Conservation (phyloP, 345 rosid genomes). For the Xanthoceras sorbifolium region DNA sequence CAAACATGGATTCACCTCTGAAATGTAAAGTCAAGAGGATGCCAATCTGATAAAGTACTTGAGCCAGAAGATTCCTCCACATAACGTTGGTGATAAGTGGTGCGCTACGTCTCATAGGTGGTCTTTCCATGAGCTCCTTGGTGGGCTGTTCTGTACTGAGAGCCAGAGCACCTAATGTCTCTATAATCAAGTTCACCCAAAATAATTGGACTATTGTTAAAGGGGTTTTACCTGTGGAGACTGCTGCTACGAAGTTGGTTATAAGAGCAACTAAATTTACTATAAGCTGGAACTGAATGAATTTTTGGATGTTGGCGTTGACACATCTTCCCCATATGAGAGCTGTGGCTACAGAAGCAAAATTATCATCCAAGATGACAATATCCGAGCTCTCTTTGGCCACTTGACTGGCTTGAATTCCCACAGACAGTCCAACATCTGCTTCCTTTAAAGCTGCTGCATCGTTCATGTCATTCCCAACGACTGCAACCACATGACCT, state of each 20-base stretch:
- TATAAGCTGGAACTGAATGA: slow-evolving; percentile 45
- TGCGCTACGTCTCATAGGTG: slow-evolving; percentile 28
- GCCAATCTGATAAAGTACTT: slow-evolving; percentile 38
- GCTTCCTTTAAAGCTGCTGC: slow-evolving; percentile 46
- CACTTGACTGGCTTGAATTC: slow-evolving; percentile 41
- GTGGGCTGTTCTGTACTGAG: slow-evolving; percentile 40
- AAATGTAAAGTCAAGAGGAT: slow-evolving; percentile 41
- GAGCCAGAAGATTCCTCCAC: slow-evolving; percentile 45
- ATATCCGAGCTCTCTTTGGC: slow-evolving; percentile 36
- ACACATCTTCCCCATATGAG: slow-evolving; percentile 48
- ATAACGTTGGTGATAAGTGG: slow-evolving; percentile 44
- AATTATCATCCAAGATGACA: no score
- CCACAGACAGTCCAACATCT: slow-evolving; percentile 42
- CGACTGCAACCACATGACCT: slow-evolving; percentile 12
- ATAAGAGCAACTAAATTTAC: slow-evolving; percentile 37
- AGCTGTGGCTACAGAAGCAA: slow-evolving; percentile 26
- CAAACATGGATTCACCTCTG: slow-evolving; percentile 36
- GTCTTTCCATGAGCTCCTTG: slow-evolving; percentile 37
- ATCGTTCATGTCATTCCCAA: slow-evolving; percentile 41
- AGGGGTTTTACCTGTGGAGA: slow-evolving; percentile 37
- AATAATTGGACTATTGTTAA: slow-evolving; percentile 39
- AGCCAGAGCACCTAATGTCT: slow-evolving; percentile 49
- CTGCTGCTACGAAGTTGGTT: slow-evolving; percentile 38
- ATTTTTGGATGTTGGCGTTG: slow-evolving; percentile 40
- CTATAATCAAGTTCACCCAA: slow-evolving; percentile 51